Conservation (phyloP, 1,284 basidiomycete species). For the Quambalaria eucalypti region DNA sequence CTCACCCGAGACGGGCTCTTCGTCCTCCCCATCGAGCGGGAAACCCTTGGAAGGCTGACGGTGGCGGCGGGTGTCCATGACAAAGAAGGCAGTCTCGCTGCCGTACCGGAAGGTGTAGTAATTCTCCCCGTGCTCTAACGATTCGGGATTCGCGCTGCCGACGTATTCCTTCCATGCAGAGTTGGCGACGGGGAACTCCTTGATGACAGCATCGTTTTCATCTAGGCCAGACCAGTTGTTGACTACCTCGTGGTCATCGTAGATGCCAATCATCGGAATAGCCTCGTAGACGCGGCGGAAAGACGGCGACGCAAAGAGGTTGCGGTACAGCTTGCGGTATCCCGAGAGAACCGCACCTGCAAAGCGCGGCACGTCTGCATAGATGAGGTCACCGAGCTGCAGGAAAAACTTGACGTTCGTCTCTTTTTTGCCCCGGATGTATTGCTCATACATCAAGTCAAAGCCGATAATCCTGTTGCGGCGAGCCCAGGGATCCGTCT, state of each 20-base stretch:
- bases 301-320: constrained; percentile 38
- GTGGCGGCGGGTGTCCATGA: constrained; percentile 65
- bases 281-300: constrained; percentile 39
- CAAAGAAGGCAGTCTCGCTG: constrained; percentile 59
- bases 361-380: constrained; percentile 61
- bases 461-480: constrained; percentile 58
- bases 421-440: constrained; percentile 22
- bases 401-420: constrained; percentile 46
- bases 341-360: constrained; percentile 24
- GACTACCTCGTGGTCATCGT: constrained; percentile 43
- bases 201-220: not conserved
- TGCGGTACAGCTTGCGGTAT: constrained; percentile 43
- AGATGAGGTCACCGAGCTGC: constrained; percentile 57
- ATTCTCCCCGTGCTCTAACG: constrained; percentile 51
- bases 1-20: constrained; percentile 1
- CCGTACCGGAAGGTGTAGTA: constrained; percentile 53
- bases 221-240: constrained; percentile 39
- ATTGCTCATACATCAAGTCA: constrained; percentile 55
- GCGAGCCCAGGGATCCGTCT: constrained; percentile 29
- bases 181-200: not conserved
- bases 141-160: constrained; percentile 59
- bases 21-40: constrained; percentile 48
- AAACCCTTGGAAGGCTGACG: constrained; percentile 52
- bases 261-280: constrained; percentile 42
- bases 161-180: constrained; percentile 63